A percentile compares a stretch with the other conserved stretches of the same genome.
phyloP scores from a whole-genome alignment of 225 moss, liverwort and hornwort species.

The Lunularia cruciata region DNA sequence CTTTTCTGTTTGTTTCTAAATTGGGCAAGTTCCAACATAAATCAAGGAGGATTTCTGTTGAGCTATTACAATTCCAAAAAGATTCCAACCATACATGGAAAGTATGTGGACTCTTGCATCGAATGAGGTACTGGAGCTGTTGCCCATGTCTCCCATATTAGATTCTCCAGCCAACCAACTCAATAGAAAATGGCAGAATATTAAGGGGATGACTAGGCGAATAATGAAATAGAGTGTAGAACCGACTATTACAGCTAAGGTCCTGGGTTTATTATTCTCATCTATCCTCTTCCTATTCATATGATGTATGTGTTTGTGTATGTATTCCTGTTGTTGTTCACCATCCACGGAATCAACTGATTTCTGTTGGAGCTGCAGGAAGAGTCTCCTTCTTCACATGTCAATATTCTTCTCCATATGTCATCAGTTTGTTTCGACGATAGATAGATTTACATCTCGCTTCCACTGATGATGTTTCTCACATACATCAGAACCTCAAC shows the following conservation, averaged over 20 bases:
- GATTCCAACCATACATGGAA: neutral
- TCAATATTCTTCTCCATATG: conserved; percentile 9
- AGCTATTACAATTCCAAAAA: no score
- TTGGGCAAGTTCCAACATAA: neutral
- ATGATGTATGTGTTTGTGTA: conserved; percentile 4
- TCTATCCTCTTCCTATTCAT: conserved; percentile 19
- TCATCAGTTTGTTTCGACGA: neutral
- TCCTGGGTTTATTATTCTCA: conserved; percentile 2
- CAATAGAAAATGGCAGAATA: neutral
- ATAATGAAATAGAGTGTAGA: conserved; percentile 1
- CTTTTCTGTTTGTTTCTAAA: neutral
- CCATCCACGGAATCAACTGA: neutral
- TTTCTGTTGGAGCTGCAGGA: neutral
- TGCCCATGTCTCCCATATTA: neutral
- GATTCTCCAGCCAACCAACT: conserved; percentile 7
- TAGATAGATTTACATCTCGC: neutral
- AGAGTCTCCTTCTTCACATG: neutral
- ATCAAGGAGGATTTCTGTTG: neutral
- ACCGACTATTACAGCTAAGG: conserved; percentile 13
- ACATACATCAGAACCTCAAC: no score
- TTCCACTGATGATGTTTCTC: no score
- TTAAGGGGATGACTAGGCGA: neutral
- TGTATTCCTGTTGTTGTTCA: neutral
- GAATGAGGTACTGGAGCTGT: neutral
- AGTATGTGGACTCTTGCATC: neutral